A percentile compares a stretch with the other conserved stretches of the same genome.
Conservation (phyloP, 2,329 filamentous ascomycete species). For the Monosporascus sp. region DNA sequence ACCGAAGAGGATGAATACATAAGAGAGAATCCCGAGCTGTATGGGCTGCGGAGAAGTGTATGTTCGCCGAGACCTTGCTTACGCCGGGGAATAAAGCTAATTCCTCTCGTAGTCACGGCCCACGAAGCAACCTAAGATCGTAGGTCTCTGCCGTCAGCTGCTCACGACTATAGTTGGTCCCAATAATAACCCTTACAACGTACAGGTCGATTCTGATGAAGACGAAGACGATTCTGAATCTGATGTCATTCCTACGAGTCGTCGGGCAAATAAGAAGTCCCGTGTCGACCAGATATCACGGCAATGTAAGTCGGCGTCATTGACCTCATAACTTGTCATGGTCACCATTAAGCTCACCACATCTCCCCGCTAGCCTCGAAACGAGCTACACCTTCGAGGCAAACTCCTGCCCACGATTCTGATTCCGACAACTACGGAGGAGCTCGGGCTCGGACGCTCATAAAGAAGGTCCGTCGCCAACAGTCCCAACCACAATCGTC, state of each 20-base stretch:
- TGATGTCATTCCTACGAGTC: constrained; percentile 54
- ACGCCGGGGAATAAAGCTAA: not conserved
- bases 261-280: constrained; percentile 63
- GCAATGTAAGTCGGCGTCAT: constrained; percentile 46
- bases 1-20: constrained; percentile 78
- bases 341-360: constrained; percentile 13
- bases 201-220: constrained; percentile 40
- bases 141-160: constrained; percentile 30
- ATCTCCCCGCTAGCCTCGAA: constrained; percentile 47
- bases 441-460: constrained; percentile 61
- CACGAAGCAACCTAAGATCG: constrained; percentile 52
- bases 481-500: constrained; percentile 59
- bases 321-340: constrained; percentile 2
- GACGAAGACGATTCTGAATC: constrained; percentile 66
- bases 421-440: constrained; percentile 77
- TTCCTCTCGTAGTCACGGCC: constrained; percentile 45
- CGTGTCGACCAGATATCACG: constrained; percentile 59
- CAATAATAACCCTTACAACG: constrained; percentile 2
- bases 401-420: constrained; percentile 55
- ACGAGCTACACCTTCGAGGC: constrained; percentile 49
- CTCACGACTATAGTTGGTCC: not conserved
- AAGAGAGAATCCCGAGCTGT: constrained; percentile 86
- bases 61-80: constrained; percentile 27
- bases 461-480: constrained; percentile 74
- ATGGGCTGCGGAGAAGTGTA: constrained; percentile 91